These are phyloP conservation scores for Taphrina deformans DNA, from an alignment of 1,139 yeast species.

Conservation along the genomic window DNA sequence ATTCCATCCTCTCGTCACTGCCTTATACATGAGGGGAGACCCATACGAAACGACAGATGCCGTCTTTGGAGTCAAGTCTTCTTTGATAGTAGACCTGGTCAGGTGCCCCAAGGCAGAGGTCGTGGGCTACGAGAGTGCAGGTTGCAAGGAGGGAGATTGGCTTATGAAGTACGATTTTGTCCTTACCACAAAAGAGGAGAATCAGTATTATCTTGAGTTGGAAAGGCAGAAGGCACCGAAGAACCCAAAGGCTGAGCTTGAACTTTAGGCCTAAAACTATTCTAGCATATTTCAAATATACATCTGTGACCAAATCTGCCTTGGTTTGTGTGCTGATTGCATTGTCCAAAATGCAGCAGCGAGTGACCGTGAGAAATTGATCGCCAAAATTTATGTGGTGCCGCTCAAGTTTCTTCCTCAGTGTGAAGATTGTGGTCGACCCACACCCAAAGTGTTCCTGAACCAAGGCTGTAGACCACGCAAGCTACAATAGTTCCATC, in stretches of 20 bases:
- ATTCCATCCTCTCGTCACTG: constrained; percentile 46
- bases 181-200: constrained; percentile 5
- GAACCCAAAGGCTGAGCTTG: background rate
- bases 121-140: constrained; percentile 37
- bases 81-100: constrained; percentile 45
- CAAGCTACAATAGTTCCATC: no score
- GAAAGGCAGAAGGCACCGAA: constrained; percentile 1
- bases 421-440: background rate
- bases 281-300: no score
- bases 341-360: no score
- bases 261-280: no score
- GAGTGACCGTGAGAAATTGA: background rate
- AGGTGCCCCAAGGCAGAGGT: constrained; percentile 45
- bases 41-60: constrained; percentile 47
- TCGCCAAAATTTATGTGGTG: background rate
- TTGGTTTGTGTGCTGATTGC: no score
- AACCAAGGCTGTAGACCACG: no score
- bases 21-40: constrained; percentile 46
- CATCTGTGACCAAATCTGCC: no score
- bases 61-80: constrained; percentile 47
- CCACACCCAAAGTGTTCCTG: no score
- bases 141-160: constrained; percentile 16
- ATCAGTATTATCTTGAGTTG: background rate
- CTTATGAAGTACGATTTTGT: constrained; percentile 19
- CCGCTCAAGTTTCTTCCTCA: background rate